Base-by-base conservation (phyloP, 2,329 filamentous ascomycete species). In the Diaporthe humulicola region DNA sequence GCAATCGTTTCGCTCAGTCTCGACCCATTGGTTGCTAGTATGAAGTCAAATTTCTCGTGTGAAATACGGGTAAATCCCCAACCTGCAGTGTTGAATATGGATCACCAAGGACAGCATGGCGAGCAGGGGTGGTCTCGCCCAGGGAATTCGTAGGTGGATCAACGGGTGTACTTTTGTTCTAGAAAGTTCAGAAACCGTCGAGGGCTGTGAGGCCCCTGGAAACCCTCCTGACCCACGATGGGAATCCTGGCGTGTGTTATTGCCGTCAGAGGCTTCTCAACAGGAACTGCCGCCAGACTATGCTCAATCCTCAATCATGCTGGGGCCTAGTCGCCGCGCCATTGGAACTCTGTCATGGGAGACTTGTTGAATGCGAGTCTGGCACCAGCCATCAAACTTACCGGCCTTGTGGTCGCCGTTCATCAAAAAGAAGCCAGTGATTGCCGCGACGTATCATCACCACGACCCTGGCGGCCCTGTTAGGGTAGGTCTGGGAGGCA, bases 391-490 rank as follows among this genome's bases (percentile, higher is more conserved):
- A n/a, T 67, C 64, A 67, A 52, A 67, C 30, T 52, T 67, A 67
- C 70, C 45, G 40, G 57, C n/a, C 70, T 19, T 33, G 17, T 64
- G 30, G 70, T 72, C 45, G 70, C 57, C 48, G 45, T 30, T 54
- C 33, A 54, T 42, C 33, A 72, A 60, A 60, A 54, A 54, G 38
- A 72, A 61, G 70, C 54, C 70, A 52, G 70, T 50, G 70, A 72
- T 72, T 64, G 45, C 45, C 48, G 45, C 25, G 25, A 64, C 9
- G 64, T 69, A 36, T 36, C 48, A 69, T 69, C 64, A 69, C 64
- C 64, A 54, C 64, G 64, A 69, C 64, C 25, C 64, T 69, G 30
- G 4, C 9, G 15, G 48, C 7, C 30, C 22, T 69, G 64, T 54
- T 69, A 69, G 64, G 64, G 57, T 22, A 64, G 36, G 57, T 40